phyloP scores from a whole-genome alignment of 306 rosid genomes.

The Senna tora region DNA sequence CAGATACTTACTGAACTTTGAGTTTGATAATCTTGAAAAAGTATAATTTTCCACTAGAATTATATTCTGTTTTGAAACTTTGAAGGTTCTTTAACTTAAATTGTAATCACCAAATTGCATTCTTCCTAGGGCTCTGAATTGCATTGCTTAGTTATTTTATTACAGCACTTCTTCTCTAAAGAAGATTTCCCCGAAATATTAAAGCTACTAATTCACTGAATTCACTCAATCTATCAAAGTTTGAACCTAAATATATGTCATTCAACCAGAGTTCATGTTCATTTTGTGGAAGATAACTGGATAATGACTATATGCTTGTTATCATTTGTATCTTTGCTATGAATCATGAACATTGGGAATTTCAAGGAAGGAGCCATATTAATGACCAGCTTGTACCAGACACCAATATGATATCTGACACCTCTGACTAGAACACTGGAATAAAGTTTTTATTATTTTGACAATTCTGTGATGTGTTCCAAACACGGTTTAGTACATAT shows the following conservation, averaged over 20 bases:
- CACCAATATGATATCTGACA: background rate
- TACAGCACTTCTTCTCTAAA: background rate
- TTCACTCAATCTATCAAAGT: background rate
- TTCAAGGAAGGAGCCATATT: conserved; percentile 6
- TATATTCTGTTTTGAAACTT: background rate
- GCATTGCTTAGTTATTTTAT: background rate
- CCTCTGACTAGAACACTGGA: background rate
- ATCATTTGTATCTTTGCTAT: background rate
- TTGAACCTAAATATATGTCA: background rate
- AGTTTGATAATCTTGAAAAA: background rate
- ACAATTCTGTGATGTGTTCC: background rate
- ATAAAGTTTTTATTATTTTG: background rate
- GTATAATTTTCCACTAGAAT: background rate
- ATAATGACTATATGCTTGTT: background rate
- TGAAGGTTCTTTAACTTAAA: background rate
- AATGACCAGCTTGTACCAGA: background rate
- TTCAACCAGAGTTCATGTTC: background rate
- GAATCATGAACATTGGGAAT: background rate
- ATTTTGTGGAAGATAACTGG: background rate
- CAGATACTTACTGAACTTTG: background rate
- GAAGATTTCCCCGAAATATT: background rate
- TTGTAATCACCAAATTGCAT: background rate
- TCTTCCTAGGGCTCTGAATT: background rate
- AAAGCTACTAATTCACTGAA: background rate
- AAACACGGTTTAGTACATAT: background rate